A percentile compares a stretch with the other conserved stretches of the same genome.
Evolutionary conservation across 352 stramenopile genomes (phyloP).

Genomic region (Globisporangium mamillatum): DNA sequence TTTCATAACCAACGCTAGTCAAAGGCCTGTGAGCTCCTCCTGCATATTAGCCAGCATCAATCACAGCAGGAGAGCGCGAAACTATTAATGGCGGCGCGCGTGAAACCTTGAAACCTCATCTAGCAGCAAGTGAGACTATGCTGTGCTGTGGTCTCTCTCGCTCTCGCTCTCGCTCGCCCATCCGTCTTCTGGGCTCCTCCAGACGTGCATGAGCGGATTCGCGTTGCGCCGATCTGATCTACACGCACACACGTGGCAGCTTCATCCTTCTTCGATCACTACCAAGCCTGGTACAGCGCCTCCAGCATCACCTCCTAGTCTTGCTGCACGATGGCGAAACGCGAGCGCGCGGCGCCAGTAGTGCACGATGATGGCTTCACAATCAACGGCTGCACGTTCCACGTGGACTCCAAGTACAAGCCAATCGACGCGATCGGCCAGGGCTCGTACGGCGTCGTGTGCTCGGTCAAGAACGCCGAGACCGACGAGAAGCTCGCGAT

Average conservation of each 20-base stretch:
- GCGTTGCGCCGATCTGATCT: conserved; percentile 10
- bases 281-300: not conserved
- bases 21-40: not conserved
- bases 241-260: not conserved
- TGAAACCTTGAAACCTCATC: conserved; percentile 11
- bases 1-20: conserved; percentile 25
- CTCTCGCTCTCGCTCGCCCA: not conserved
- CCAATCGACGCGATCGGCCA: conserved; percentile 88
- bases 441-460: conserved; percentile 94
- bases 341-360: conserved; percentile 53
- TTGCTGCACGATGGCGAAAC: conserved; percentile 43
- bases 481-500: conserved; percentile 87
- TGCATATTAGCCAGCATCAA: not conserved
- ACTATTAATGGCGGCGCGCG: conserved; percentile 10
- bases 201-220: conserved; percentile 17
- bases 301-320: not conserved
- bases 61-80: not conserved
- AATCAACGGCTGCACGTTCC: conserved; percentile 82
- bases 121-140: not conserved
- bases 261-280: not conserved
- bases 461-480: conserved; percentile 73
- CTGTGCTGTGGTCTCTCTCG: too few relatives aligned
- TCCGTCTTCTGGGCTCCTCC: not conserved
- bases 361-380: conserved; percentile 77
- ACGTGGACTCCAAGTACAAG: conserved; percentile 80